Evolutionary conservation across 345 rosid genomes (phyloP), one percentile per base, ranked within the genome.

Genomic region (Populus tremula): DNA sequence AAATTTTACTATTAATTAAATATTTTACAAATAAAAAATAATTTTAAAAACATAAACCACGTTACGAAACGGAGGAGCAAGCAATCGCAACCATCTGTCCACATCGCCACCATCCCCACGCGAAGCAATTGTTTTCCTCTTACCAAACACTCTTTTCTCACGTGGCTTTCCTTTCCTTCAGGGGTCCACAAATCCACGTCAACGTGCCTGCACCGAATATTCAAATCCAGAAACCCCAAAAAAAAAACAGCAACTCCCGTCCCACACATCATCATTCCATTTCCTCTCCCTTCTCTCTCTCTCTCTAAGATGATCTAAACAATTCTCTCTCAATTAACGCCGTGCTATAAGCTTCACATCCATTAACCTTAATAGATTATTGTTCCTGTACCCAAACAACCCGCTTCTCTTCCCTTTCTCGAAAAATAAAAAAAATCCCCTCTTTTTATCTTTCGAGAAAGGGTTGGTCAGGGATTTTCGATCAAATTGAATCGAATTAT

Each of bases 151-250:
- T 17, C 7, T 7, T 5, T 14, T 14, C 4, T 70, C 76, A 71
- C 76, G 80, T 29, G 65, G 13, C 63, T 33, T 11, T 5, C 8
- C 45, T 41, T 10, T 41, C 36, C 9, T 3, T 11, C 23, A 3
- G 10, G 63, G 47, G 33, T 70, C 36, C 36, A 33, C 36, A 33
- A 33, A 4, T 33, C 54, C 65, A 63, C 76, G 25, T 64, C 71
- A 50, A 71, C 71, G 71, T 70, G 80, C 71, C 66, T 50, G 65
- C 76, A 47, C 76, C 27, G 21, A 7, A 6, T 63, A 35, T 47
- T 47, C 59, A 54, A 16, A 38, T 25, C 21, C 56, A 17, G 21
- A 35, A 23, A 59, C 54, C 45, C 56, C 73, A 77, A 13, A 50
- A 21, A 21, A 36, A n/a, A 21, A 45, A 23, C 9, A 16, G 12